Conservation (phyloP, 179 eudicot species). For the Kewa caespitosa region DNA sequence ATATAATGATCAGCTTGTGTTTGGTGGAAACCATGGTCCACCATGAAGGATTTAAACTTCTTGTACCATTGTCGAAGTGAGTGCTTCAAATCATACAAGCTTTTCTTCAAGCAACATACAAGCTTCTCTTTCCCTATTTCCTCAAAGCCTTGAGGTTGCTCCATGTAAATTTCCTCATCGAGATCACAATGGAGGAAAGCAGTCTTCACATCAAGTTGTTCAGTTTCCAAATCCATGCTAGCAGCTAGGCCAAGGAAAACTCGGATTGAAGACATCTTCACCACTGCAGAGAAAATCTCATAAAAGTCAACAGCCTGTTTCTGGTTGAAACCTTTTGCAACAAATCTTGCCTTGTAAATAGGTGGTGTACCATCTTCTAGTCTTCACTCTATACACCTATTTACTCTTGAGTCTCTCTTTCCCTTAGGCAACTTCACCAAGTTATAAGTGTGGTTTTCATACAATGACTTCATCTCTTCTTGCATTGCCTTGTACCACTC, state of each 20-base stretch:
- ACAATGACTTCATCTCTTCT: not conserved
- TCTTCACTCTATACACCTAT: not conserved
- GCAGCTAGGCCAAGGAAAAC: not conserved
- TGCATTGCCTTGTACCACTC: not conserved
- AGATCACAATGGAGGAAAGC: not conserved
- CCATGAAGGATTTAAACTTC: too few relatives aligned
- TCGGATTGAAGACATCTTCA: constrained; percentile 8
- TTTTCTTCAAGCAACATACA: too few relatives aligned
- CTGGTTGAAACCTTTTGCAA: not conserved
- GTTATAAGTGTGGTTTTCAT: constrained; percentile 1
- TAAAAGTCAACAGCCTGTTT: not conserved
- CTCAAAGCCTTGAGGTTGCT: not conserved
- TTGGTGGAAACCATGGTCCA: too few relatives aligned
- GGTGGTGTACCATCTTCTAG: not conserved
- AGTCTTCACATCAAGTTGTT: not conserved
- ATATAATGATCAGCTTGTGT: too few relatives aligned
- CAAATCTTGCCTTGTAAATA: not conserved
- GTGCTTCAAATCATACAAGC: too few relatives aligned
- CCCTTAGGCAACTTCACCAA: constrained; percentile 12
- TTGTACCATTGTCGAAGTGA: too few relatives aligned
- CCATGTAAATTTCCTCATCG: not conserved
- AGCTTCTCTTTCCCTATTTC: not conserved
- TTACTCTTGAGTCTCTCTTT: not conserved
- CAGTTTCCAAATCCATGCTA: not conserved
- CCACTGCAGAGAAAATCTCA: not conserved